Base-by-base conservation (phyloP, 75 land plant genomes). In the Ceratopteris richardii region DNA sequence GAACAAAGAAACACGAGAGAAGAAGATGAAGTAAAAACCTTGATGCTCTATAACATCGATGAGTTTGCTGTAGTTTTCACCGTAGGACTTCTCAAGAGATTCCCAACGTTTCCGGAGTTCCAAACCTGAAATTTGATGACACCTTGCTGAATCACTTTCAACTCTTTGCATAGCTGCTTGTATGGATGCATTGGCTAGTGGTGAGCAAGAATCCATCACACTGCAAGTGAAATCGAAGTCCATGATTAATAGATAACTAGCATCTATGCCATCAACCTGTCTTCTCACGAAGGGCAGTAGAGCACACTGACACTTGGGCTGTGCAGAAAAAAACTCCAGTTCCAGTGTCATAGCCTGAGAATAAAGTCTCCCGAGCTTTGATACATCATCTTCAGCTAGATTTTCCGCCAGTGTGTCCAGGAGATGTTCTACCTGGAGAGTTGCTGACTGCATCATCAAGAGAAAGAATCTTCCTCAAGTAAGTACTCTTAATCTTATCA, bases 141-240 rank as follows among this genome's bases (percentile, higher is more conserved):
- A 3, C 22, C 50, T 46, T n/a, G 14, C 4, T 5, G 4, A 2
- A 46, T 46, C 22, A n/a, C 17, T 14, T 54, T 71, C 69, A 29
- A 64, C 77, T 44, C 56, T 48, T 67, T 76, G 85, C 3, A 72
- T 66, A 7, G 85, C 79, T 21, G 64, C 69, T 28, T 68, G 48
- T 56, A 95, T 79, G 20, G 85, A 75, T 55, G 86, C 76, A 36
- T 86, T 91, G n/a, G 91, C 92, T 76, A 90, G 58, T 46, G 87
- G 79, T 54, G 91, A 85, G 68, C 85, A 83, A 0, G 99, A 94
- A 77, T 94, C 99, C 54, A 80, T 63, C 39, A 89, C 73, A 14
- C 86, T 81, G 74, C 99, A 90, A 22, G 99, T 90, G 66, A 84
- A 76, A 62, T 94, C 99, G 65, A 94, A 94, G 69, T 94, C 99